Conservation (phyloP, 345 rosid genomes). For the Xanthoceras sorbifolium region DNA sequence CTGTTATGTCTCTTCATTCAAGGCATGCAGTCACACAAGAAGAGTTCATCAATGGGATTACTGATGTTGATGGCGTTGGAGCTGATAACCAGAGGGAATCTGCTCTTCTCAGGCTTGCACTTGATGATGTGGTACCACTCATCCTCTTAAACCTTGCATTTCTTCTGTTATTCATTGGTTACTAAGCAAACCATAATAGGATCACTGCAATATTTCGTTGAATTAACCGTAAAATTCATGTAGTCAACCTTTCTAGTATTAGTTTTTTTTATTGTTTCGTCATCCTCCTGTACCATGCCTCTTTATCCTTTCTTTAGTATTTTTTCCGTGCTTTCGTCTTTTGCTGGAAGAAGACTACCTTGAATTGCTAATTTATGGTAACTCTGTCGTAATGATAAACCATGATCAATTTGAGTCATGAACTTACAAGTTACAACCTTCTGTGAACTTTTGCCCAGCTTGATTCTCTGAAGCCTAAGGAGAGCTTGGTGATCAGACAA, state of each 20-base stretch:
- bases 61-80: constrained; percentile 73
- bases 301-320: too few species aligned
- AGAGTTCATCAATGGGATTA: constrained; percentile 74
- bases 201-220: neutral
- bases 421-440: neutral
- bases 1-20: constrained; percentile 73
- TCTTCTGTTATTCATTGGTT: neutral
- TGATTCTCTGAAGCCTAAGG: constrained; percentile 90
- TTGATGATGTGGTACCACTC: constrained; percentile 83
- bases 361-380: neutral
- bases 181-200: neutral
- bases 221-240: too few species aligned
- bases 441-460: constrained; percentile 48
- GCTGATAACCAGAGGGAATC: constrained; percentile 65
- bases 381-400: neutral
- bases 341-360: neutral
- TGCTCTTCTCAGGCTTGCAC: constrained; percentile 93
- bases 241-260: too few species aligned
- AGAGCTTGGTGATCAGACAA: constrained; percentile 89
- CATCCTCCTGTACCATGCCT: neutral
- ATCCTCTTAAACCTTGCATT: constrained; percentile 1
- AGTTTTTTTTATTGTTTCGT: neutral
- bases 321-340: neutral
- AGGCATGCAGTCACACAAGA: constrained; percentile 77
- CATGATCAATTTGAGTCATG: neutral